Evolutionary conservation across 2,329 filamentous ascomycete species (phyloP).

Genomic region (Fusarium sp.): DNA sequence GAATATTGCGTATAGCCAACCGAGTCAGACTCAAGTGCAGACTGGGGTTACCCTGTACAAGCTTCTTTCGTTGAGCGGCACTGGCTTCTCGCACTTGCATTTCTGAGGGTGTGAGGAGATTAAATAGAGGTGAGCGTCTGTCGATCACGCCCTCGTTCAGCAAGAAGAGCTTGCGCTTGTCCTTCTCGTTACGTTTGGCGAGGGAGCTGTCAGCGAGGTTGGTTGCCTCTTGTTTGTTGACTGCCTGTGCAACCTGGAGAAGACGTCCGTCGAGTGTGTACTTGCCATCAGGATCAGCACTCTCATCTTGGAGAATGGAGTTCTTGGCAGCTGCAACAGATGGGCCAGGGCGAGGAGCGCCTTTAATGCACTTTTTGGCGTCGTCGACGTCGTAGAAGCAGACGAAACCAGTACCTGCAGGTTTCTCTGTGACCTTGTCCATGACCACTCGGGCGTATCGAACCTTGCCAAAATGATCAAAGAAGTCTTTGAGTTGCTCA

Average conservation of each 20-base stretch:
- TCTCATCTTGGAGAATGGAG: conserved; percentile 89
- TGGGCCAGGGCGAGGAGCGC: conserved; percentile 70
- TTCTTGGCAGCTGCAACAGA: conserved; percentile 66
- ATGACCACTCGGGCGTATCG: conserved; percentile 93
- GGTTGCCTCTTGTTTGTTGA: conserved; percentile 82
- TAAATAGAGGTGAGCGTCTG: conserved; percentile 79
- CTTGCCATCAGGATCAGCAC: conserved; percentile 80
- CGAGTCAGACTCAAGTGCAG: conserved; percentile 90
- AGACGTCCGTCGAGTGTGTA: conserved; percentile 94
- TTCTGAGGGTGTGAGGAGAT: conserved; percentile 80
- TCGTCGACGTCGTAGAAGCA: conserved; percentile 86
- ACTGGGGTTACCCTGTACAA: conserved; percentile 90
- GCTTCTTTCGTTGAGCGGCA: conserved; percentile 84
- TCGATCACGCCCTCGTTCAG: conserved; percentile 87
- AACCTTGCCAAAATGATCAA: conserved; percentile 86
- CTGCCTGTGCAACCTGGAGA: conserved; percentile 84
- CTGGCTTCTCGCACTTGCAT: conserved; percentile 90
- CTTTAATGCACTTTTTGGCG: conserved; percentile 78
- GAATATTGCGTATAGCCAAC: conserved; percentile 91
- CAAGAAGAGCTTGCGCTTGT: conserved; percentile 90
- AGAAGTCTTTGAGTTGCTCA: conserved; percentile 84
- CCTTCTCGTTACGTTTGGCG: conserved; percentile 73
- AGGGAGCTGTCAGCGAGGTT: conserved; percentile 78
- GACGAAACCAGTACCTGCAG: conserved; percentile 93
- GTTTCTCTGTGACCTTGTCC: conserved; percentile 84